phyloP scores from a whole-genome alignment of 257 asterid genomes.

The Scutellaria barbata region DNA sequence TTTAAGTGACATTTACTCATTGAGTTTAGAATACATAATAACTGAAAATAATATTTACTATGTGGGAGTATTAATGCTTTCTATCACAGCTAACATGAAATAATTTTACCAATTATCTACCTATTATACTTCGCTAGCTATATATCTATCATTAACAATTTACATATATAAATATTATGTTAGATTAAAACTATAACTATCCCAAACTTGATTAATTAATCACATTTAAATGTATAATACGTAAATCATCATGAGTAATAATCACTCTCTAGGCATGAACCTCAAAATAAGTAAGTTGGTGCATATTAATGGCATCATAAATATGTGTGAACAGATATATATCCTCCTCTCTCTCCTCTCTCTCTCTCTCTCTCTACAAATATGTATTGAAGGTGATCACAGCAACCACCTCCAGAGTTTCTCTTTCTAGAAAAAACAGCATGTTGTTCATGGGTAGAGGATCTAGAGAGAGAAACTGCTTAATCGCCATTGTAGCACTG shows the following conservation, averaged over 20 bases:
- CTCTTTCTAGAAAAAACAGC: constrained; percentile 1
- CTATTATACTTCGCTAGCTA: no score
- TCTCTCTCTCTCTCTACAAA: constrained; percentile 6
- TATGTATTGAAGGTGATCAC: constrained; percentile 30
- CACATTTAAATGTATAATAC: no score
- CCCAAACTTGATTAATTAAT: neutral
- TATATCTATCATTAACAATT: no score
- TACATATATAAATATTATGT: no score
- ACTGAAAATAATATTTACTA: no score
- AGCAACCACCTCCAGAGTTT: constrained; percentile 22
- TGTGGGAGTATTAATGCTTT: no score
- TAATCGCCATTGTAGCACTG: constrained; percentile 26
- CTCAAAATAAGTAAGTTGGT: constrained; percentile 25
- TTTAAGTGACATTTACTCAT: no score
- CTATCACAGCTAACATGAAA: no score
- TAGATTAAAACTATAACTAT: neutral
- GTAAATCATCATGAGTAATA: no score
- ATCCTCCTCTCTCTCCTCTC: neutral
- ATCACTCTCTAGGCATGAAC: constrained; percentile 15
- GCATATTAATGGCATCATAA: constrained; percentile 32
- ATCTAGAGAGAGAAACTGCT: neutral
- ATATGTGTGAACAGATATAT: constrained; percentile 18
- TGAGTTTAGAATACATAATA: no score
- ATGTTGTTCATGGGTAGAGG: constrained; percentile 27
- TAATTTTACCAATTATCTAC: no score